Base-by-base conservation (phyloP, 2,329 filamentous ascomycete genomes). In the Trichoderma atroviride region DNA sequence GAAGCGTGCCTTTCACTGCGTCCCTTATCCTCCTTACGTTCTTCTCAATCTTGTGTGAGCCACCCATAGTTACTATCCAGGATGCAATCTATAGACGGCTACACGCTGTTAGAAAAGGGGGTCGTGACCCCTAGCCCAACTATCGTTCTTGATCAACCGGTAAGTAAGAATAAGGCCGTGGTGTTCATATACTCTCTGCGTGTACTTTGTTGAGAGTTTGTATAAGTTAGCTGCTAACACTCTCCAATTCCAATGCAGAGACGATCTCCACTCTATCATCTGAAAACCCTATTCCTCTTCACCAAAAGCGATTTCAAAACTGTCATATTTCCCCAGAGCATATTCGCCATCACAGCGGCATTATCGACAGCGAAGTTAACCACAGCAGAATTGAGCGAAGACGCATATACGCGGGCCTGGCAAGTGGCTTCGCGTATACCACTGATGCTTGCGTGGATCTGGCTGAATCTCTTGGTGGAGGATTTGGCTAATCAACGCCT, bases 261-360 rank as follows among this genome's bases (percentile, higher is more conserved):
- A 27, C 63, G 53, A n/a, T 33, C 35, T 11, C 22, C 31, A 11
- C 13, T 61, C 2, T 71, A 58, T 33, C 72, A 76, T 35, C 55
- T 75, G 0, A 70, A 74, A 29, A 76, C 75, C 0, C 62, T 75
- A 1, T 76, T 73, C 31, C 73, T 77, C 0, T 79, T 79, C 31
- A 79, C 77, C 0, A 78, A 74, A 60, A 77, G 76, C 62, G 76
- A 79, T 43, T 75, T 78, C 74, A 77, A 77, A 37, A 79, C 77
- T 10, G 75, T 79, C 22, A 71, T 79, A 14, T 19, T 75, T 0
- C 78, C 77, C 2, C 78, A 79, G 22, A 75, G 70, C 47, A 68
- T 75, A 10, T 79, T 79, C 56, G 75, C 73, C 16, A 58, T 69
- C 2, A 58, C 72, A 29, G 71, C 62, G 0, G 60, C 70, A 13